phyloP scores from a whole-genome alignment of 495 filamentous ascomycete species.

The Sordaria brevicollis region DNA sequence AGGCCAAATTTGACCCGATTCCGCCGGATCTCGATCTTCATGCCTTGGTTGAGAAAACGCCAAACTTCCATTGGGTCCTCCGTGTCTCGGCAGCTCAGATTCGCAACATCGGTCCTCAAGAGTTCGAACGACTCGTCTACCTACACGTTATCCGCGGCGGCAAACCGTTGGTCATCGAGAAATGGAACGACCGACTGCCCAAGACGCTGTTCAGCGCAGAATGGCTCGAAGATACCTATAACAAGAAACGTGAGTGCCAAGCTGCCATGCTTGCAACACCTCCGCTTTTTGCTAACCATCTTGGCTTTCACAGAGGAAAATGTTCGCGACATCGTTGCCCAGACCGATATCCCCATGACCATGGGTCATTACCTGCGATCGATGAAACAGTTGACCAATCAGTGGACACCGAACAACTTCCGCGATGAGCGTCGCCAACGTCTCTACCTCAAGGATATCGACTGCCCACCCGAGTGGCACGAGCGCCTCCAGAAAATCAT shows the following conservation, averaged over 20 bases:
- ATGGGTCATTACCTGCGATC: conserved; percentile 82
- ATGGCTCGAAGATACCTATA: conserved; percentile 67
- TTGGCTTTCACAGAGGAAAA: conserved; percentile 36
- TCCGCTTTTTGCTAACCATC: not conserved
- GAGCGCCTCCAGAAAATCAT: conserved; percentile 66
- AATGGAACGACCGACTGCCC: conserved; percentile 60
- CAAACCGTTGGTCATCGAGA: conserved; percentile 79
- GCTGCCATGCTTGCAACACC: not conserved
- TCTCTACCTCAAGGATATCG: conserved; percentile 91
- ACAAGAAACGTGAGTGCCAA: conserved; percentile 54
- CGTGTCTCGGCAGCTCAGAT: conserved; percentile 68
- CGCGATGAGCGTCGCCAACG: conserved; percentile 64
- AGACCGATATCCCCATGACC: conserved; percentile 64
- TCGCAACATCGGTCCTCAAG: conserved; percentile 54
- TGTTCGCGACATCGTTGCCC: conserved; percentile 63
- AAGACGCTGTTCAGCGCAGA: conserved; percentile 60
- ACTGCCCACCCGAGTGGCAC: conserved; percentile 78
- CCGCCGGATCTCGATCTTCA: conserved; percentile 70
- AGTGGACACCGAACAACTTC: conserved; percentile 58
- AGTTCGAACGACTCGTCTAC: conserved; percentile 70
- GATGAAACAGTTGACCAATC: conserved; percentile 64
- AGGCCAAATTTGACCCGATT: conserved; percentile 73
- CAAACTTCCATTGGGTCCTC: conserved; percentile 75
- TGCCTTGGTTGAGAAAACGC: conserved; percentile 58
- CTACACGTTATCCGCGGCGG: conserved; percentile 74